These are phyloP conservation scores for Aspergillus melleus DNA, from an alignment of 2,329 filamentous ascomycete species.

Conservation along the genomic window DNA sequence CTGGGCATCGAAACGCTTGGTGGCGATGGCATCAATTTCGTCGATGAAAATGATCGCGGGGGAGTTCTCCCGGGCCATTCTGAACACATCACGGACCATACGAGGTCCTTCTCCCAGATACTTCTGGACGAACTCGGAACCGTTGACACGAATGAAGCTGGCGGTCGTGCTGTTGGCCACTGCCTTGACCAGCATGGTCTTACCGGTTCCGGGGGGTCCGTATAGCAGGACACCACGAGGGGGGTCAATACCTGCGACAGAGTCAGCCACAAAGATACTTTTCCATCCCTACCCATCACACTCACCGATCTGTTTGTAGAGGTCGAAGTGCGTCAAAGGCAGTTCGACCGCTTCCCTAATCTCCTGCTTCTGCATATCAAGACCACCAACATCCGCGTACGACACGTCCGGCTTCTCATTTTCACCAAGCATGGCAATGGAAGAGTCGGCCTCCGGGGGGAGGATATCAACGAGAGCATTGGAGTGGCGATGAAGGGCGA, in stretches of 20 bases:
- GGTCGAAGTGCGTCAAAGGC: conserved; percentile 93
- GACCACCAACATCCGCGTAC: conserved; percentile 93
- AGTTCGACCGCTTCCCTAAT: conserved; percentile 97
- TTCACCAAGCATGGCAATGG: conserved; percentile 94
- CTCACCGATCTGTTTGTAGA: conserved; percentile 93
- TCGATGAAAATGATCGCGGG: conserved; percentile 99
- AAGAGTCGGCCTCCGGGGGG: conserved; percentile 97
- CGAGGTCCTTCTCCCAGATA: conserved; percentile 96
- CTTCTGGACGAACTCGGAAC: conserved; percentile 98
- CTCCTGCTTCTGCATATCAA: conserved; percentile 99
- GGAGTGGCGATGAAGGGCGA: conserved; percentile 95
- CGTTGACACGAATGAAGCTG: conserved; percentile 96
- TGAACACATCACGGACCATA: conserved; percentile 98
- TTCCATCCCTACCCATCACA: conserved; percentile 8
- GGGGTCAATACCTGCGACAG: conserved; percentile 71
- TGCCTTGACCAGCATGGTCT: conserved; percentile 97
- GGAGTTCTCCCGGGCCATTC: conserved; percentile 98
- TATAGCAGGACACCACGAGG: conserved; percentile 95
- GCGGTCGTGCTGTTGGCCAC: conserved; percentile 98
- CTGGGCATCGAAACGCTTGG: conserved; percentile 98
- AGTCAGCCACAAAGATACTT: conserved; percentile 20
- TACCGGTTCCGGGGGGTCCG: conserved; percentile 91
- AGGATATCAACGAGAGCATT: conserved; percentile 98
- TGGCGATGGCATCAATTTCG: conserved; percentile 97
- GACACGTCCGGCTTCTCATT: conserved; percentile 98